A percentile compares a stretch with the other conserved stretches of the same genome.
These are phyloP conservation scores for Aspergillus calidoustus DNA, from an alignment of 2,329 filamentous ascomycete species.

Conservation along the genomic window DNA sequence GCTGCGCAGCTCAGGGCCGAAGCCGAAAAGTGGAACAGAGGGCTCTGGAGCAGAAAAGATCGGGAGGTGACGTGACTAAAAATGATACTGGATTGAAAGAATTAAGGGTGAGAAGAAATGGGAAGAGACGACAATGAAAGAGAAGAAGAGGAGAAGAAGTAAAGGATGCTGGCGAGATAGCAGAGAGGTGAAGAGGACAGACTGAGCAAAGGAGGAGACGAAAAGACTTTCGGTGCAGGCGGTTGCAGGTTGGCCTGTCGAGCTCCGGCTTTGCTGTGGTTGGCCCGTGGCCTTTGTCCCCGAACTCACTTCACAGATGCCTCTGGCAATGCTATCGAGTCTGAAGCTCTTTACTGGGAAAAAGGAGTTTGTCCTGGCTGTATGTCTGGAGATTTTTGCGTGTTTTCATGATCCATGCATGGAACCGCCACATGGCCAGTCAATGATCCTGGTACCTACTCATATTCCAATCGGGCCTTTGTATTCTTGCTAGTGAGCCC, in stretches of 20 bases:
- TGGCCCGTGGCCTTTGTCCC: constrained; percentile 8
- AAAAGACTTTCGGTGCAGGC: constrained; percentile 19
- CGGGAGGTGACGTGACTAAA: constrained; percentile 20
- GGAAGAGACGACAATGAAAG: constrained; percentile 29
- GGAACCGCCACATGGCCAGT: background rate
- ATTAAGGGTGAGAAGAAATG: constrained; percentile 25
- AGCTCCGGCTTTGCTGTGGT: constrained; percentile 13
- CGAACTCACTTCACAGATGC: background rate
- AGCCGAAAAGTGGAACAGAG: constrained; percentile 24
- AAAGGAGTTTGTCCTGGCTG: background rate
- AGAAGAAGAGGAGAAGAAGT: constrained; percentile 28
- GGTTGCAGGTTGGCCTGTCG: constrained; percentile 8
- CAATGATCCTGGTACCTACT: background rate
- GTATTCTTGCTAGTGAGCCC: background rate
- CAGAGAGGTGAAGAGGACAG: constrained; percentile 15
- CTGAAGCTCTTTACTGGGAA: background rate
- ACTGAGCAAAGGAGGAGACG: constrained; percentile 20
- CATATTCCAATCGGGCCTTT: constrained; percentile 2
- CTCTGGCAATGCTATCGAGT: background rate
- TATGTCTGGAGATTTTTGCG: background rate
- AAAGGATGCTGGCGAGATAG: constrained; percentile 8
- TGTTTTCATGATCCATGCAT: background rate
- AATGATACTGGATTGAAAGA: constrained; percentile 21
- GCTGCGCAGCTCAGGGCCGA: constrained; percentile 33
- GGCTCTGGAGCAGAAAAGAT: constrained; percentile 22